These are phyloP conservation scores for Amauroascus verrucosus DNA, from an alignment of 2,329 filamentous ascomycete species.

Conservation along the genomic window DNA sequence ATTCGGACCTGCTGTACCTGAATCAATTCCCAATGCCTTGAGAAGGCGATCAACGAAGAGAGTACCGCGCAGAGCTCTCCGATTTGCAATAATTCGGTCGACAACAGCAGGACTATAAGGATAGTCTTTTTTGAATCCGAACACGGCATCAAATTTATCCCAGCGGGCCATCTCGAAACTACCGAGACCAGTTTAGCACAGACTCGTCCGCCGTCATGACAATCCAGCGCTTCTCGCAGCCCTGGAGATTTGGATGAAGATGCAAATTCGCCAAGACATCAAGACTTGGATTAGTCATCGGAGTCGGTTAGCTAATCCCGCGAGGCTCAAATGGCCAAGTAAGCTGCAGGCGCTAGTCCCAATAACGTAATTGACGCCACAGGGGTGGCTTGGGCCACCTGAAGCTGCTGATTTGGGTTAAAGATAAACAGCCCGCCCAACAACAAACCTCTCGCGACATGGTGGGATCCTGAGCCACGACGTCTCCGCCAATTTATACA, in stretches of 20 bases:
- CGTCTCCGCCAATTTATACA: not conserved
- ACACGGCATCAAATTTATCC: conserved; percentile 58
- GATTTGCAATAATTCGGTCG: conserved; percentile 55
- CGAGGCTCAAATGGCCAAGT: not conserved
- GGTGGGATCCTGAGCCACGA: not conserved
- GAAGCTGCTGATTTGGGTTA: conserved; percentile 12
- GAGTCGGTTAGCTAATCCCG: too few species aligned
- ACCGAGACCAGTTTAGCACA: not conserved
- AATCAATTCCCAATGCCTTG: conserved; percentile 56
- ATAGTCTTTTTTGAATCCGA: conserved; percentile 50
- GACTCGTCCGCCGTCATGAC: not conserved
- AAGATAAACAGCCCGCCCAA: conserved; percentile 17
- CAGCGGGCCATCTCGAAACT: conserved; percentile 36
- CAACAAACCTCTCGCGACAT: conserved; percentile 7
- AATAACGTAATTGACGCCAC: not conserved
- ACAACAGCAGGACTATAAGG: conserved; percentile 53
- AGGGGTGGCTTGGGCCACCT: not conserved
- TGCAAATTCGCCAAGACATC: too few species aligned
- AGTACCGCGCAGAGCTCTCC: conserved; percentile 56
- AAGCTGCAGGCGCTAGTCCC: not conserved
- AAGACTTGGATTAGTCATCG: not conserved
- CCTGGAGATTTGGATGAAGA: too few species aligned
- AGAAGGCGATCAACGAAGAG: conserved; percentile 75
- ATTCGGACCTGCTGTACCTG: conserved; percentile 43
- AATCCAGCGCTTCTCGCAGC: not conserved